Evolutionary conservation across 1,139 yeast genomes (phyloP).

Genomic region (Sugiyamaella pinicola): DNA sequence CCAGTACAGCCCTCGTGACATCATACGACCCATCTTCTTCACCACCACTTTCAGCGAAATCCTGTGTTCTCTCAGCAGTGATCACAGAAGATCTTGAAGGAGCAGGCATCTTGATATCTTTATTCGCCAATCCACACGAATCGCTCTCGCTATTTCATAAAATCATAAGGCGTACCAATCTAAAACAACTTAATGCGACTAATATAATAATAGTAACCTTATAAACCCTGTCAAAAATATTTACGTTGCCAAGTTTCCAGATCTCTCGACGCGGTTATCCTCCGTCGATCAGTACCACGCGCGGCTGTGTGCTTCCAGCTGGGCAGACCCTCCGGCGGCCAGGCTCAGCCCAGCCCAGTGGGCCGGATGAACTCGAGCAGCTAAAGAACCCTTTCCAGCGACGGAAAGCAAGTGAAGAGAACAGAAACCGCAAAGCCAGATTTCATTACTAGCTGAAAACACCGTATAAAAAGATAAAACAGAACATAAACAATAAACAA

Average conservation of each 20-base stretch:
- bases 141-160: not conserved
- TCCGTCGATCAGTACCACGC: too few relatives aligned
- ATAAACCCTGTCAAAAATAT: not conserved
- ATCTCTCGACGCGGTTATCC: not conserved
- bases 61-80: not conserved
- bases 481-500: conserved; percentile 1
- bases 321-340: too few relatives aligned
- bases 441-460: conserved; percentile 11
- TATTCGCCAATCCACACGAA: not conserved
- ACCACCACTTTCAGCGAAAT: conserved; percentile 4
- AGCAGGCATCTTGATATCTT: conserved; percentile 3
- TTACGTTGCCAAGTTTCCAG: not conserved
- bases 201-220: not conserved
- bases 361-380: conserved; percentile 5
- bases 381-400: not conserved
- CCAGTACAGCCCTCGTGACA: conserved; percentile 15
- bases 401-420: not conserved
- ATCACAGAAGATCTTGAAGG: conserved; percentile 10
- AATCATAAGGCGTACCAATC: not conserved
- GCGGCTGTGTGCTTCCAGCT: too few relatives aligned
- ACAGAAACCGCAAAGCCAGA: not conserved
- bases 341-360: too few relatives aligned
- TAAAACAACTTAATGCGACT: not conserved
- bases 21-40: conserved; percentile 9
- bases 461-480: not conserved